Conservation (phyloP, 106 monocot species). For the Phalaenopsis aphrodite region DNA sequence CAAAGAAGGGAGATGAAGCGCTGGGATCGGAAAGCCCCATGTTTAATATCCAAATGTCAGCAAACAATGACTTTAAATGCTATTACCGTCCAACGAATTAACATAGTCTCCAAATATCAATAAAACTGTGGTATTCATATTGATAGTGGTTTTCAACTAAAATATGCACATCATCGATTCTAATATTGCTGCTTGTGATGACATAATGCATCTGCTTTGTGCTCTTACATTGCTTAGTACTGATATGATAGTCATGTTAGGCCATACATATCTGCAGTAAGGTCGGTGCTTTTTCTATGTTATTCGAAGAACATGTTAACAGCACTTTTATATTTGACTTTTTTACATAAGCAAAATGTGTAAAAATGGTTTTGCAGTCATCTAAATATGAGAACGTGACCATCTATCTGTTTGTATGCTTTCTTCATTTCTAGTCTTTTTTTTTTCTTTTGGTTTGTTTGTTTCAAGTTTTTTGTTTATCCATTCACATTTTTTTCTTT, state of each 20-base stretch:
- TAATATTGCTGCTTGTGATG: background rate
- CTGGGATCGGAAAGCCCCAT: no score
- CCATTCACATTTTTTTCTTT: background rate
- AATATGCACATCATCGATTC: no score
- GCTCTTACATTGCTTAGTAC: background rate
- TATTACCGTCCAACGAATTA: no score
- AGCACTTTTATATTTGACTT: background rate
- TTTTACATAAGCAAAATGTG: background rate
- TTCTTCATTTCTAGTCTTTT: background rate
- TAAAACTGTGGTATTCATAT: no score
- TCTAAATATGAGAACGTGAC: background rate
- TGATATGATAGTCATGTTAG: background rate
- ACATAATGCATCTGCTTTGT: background rate
- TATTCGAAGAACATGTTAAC: background rate
- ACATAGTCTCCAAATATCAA: no score
- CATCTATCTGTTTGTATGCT: background rate
- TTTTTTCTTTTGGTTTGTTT: background rate
- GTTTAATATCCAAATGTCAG: no score
- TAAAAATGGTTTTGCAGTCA: background rate
- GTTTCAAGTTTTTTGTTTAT: background rate
- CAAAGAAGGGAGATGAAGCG: no score
- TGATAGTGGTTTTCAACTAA: no score
- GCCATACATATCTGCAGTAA: background rate
- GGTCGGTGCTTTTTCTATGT: background rate
- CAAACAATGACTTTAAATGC: no score